phyloP scores from a whole-genome alignment of 257 asterid genomes.

The Gardenia jasminoides region DNA sequence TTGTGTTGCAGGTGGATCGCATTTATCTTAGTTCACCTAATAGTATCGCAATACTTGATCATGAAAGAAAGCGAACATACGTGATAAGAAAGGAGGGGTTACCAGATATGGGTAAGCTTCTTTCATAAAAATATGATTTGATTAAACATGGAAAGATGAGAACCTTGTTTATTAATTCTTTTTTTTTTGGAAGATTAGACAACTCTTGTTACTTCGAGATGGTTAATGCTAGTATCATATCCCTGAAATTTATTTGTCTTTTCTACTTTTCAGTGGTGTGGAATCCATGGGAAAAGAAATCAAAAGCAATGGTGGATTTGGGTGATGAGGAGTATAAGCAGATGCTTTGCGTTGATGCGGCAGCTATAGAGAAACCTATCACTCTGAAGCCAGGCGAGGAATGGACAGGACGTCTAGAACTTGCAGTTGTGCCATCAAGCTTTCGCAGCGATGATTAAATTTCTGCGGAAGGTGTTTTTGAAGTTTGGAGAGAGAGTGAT shows the following conservation, averaged over 20 bases:
- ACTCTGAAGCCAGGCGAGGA: constrained; percentile 80
- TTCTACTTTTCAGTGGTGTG: constrained; percentile 54
- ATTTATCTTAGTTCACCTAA: constrained; percentile 68
- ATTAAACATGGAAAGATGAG: not conserved
- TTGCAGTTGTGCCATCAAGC: constrained; percentile 71
- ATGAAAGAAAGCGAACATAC: constrained; percentile 82
- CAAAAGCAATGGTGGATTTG: constrained; percentile 80
- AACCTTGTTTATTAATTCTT: not conserved
- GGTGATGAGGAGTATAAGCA: constrained; percentile 85
- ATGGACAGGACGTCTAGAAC: constrained; percentile 79
- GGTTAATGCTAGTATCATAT: not conserved
- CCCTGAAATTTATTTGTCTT: not conserved
- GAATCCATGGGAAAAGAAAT: constrained; percentile 97
- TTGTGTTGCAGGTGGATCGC: constrained; percentile 70
- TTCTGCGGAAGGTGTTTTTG: constrained; percentile 24
- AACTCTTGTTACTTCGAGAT: not conserved
- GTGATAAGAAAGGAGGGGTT: constrained; percentile 79
- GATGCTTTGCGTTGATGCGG: constrained; percentile 82
- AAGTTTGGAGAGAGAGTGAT: not conserved
- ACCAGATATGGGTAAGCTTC: constrained; percentile 70
- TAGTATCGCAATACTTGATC: constrained; percentile 80
- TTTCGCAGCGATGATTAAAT: constrained; percentile 62
- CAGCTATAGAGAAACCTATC: constrained; percentile 71
- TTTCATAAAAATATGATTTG: not conserved
- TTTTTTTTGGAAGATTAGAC: not conserved